Evolutionary conservation across 305 asterid species (phyloP).

Genomic region (Caryopteris hybrid): DNA sequence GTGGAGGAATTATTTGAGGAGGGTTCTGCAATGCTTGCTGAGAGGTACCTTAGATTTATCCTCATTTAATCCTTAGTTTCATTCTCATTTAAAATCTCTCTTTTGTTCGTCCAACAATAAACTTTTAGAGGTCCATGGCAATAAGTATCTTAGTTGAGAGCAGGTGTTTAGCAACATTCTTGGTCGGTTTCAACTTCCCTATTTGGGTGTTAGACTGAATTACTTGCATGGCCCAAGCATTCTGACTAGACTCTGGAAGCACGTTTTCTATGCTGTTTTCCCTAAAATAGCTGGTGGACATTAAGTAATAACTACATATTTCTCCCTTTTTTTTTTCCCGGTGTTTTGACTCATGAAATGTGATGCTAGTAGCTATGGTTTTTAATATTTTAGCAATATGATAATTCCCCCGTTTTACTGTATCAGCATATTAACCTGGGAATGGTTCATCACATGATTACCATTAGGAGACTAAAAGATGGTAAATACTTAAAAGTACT

Average conservation of each 20-base stretch:
- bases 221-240: neutral
- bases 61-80: conserved; percentile 1
- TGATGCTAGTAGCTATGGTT: neutral
- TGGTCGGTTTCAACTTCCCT: neutral
- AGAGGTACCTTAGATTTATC: conserved; percentile 48
- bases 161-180: neutral
- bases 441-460: neutral
- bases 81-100: neutral
- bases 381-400: neutral
- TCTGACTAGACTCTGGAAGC: neutral
- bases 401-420: neutral
- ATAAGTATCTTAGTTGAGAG: neutral
- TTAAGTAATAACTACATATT: neutral
- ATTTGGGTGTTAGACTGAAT: neutral
- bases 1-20: conserved; percentile 98
- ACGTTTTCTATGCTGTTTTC: neutral
- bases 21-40: conserved; percentile 99
- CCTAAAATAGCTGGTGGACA: no score
- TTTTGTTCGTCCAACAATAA: neutral
- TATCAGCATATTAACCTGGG: no score
- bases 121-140: neutral
- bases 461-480: neutral
- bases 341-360: neutral
- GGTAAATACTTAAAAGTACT: neutral
- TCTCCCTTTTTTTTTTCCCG: neutral